Percentiles rank a stretch among this genome's conserved stretches.
These are phyloP conservation scores for Trichophaea hybrida DNA, from an alignment of 2,329 filamentous ascomycete species.

Conservation along the genomic window DNA sequence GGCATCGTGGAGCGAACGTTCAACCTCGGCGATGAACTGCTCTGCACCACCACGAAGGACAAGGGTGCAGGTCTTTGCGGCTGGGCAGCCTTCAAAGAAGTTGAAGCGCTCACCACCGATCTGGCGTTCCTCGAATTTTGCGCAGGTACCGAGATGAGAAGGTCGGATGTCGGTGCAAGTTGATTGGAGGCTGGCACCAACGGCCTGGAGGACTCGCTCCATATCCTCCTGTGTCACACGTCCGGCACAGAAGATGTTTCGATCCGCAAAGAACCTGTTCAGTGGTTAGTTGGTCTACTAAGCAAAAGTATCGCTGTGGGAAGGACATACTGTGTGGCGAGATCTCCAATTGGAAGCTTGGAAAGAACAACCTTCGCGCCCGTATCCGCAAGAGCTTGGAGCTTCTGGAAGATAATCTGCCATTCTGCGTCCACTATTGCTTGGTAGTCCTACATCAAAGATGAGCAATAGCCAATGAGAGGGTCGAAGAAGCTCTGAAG, in stretches of 20 bases:
- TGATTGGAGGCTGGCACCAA: constrained; percentile 80
- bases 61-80: constrained; percentile 91
- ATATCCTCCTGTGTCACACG: constrained; percentile 84
- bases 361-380: constrained; percentile 95
- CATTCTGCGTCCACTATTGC: constrained; percentile 98
- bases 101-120: constrained; percentile 97
- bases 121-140: constrained; percentile 83
- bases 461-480: background rate
- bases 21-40: constrained; percentile 97
- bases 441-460: constrained; percentile 58
- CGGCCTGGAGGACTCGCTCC: constrained; percentile 90
- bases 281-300: constrained; percentile 2
- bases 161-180: constrained; percentile 90
- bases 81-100: constrained; percentile 91
- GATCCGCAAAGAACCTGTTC: constrained; percentile 67
- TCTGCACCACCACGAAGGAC: constrained; percentile 91
- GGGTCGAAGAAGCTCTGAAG: background rate
- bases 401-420: constrained; percentile 99
- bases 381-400: constrained; percentile 84
- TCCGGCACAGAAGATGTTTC: constrained; percentile 95
- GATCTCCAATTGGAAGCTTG: constrained; percentile 91
- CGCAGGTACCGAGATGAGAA: constrained; percentile 82
- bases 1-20: constrained; percentile 92
- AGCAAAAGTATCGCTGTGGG: background rate
- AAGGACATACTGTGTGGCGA: constrained; percentile 61